Evolutionary conservation across 2,329 filamentous ascomycete species (phyloP).

Genomic region (Chaetomiaceae sp.): DNA sequence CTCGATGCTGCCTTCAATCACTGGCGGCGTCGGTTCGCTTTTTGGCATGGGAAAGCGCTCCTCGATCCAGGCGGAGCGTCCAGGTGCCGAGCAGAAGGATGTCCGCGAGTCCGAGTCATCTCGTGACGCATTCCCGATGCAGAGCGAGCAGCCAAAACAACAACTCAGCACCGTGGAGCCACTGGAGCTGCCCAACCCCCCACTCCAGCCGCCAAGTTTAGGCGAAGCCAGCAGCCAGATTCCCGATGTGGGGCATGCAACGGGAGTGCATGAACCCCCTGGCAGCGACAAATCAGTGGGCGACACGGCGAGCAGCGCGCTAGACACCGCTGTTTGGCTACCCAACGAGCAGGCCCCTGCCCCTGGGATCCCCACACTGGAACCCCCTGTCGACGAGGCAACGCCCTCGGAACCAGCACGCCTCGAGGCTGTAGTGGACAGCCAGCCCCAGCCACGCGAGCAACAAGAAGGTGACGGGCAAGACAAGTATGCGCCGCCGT

Average conservation of each 20-base stretch:
- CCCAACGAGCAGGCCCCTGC: constrained; percentile 22
- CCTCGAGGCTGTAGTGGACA: constrained; percentile 8
- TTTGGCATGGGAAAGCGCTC: constrained; percentile 21
- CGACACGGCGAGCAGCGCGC: constrained; percentile 23
- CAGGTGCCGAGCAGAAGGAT: neutral
- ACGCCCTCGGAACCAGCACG: constrained; percentile 3
- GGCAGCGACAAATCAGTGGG: constrained; percentile 25
- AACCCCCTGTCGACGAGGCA: constrained; percentile 2
- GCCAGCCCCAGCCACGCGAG: constrained; percentile 6
- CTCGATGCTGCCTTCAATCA: constrained; percentile 20
- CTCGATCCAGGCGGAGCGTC: neutral
- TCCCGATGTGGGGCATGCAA: constrained; percentile 19
- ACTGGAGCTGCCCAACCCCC: constrained; percentile 13
- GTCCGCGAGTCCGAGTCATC: neutral
- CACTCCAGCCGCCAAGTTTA: constrained; percentile 11
- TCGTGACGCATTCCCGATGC: constrained; percentile 7
- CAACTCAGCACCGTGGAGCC: constrained; percentile 8
- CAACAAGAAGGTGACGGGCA: constrained; percentile 13
- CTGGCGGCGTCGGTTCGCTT: constrained; percentile 23
- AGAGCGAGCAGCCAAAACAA: constrained; percentile 6
- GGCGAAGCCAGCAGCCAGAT: constrained; percentile 19
- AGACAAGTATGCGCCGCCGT: constrained; percentile 12
- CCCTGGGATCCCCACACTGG: constrained; percentile 17
- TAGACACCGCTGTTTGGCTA: constrained; percentile 27
- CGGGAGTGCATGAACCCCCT: constrained; percentile 20